Evolutionary conservation across 306 rosid species (phyloP).

Genomic region (peach (Prunus persica)): DNA sequence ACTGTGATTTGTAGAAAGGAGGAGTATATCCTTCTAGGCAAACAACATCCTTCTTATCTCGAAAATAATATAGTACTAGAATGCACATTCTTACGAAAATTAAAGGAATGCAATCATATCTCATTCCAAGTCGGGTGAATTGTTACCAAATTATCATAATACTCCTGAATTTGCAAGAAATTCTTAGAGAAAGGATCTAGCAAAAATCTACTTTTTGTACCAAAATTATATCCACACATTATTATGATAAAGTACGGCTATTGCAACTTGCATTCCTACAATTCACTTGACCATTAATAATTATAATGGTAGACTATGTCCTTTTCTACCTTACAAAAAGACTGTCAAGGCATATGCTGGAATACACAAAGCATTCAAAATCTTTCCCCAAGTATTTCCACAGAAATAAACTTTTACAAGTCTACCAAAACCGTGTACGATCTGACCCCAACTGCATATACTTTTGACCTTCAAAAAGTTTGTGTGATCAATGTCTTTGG

Average conservation of each 20-base stretch:
- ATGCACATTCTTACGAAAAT: too few relatives aligned
- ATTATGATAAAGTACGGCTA: too few relatives aligned
- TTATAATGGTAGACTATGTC: too few relatives aligned
- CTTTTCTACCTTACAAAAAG: background rate
- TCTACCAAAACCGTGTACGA: background rate
- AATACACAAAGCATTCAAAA: background rate
- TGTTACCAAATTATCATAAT: too few relatives aligned
- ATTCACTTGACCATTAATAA: too few relatives aligned
- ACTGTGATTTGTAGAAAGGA: too few relatives aligned
- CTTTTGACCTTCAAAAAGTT: background rate
- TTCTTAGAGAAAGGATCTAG: background rate
- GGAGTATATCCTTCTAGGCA: too few relatives aligned
- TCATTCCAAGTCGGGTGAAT: too few relatives aligned
- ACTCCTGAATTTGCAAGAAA: background rate
- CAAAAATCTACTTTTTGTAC: background rate
- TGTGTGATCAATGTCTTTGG: background rate
- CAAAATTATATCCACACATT: background rate
- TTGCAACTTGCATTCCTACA: too few relatives aligned
- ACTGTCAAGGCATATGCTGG: background rate
- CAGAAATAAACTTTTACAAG: background rate
- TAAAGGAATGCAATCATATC: too few relatives aligned
- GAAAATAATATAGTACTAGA: too few relatives aligned
- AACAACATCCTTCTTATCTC: too few relatives aligned
- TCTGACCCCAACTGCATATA: background rate
- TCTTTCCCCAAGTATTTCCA: background rate